Conservation (phyloP, 805 yeast species). For the Barnettozyma vustinii region DNA sequence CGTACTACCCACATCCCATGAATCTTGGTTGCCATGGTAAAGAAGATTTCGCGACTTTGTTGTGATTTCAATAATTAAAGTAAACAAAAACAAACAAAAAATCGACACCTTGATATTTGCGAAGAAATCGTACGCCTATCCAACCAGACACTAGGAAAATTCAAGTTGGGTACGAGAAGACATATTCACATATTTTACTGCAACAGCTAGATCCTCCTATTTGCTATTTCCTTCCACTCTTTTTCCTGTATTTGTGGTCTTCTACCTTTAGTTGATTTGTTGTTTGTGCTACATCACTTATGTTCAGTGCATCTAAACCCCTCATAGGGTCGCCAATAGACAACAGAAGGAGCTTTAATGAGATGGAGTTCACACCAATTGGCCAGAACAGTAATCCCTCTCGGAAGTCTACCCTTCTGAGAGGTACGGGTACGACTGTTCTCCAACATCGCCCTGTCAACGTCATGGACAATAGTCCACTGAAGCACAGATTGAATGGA, state of each 20-base stretch:
- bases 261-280: neutral
- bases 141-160: neutral
- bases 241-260: neutral
- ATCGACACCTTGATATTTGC: neutral
- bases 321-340: conserved; percentile 27
- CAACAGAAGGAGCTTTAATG: conserved; percentile 15
- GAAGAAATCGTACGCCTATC: neutral
- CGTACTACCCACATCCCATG: no score
- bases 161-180: neutral
- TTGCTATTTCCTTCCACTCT: neutral
- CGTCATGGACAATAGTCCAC: conserved; percentile 16
- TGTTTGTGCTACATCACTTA: neutral
- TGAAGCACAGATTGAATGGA: conserved; percentile 20
- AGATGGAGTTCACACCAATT: conserved; percentile 38
- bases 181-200: neutral
- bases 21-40: neutral
- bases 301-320: conserved; percentile 27
- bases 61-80: conserved; percentile 5
- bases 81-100: conserved; percentile 8
- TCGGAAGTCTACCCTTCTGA: neutral
- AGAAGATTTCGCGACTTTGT: neutral
- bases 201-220: neutral
- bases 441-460: conserved; percentile 8
- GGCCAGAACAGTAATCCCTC: conserved; percentile 21
- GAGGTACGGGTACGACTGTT: neutral